Evolutionary conservation across 2,329 filamentous ascomycete genomes (phyloP).

Genomic region (Blastomyces parvus): DNA sequence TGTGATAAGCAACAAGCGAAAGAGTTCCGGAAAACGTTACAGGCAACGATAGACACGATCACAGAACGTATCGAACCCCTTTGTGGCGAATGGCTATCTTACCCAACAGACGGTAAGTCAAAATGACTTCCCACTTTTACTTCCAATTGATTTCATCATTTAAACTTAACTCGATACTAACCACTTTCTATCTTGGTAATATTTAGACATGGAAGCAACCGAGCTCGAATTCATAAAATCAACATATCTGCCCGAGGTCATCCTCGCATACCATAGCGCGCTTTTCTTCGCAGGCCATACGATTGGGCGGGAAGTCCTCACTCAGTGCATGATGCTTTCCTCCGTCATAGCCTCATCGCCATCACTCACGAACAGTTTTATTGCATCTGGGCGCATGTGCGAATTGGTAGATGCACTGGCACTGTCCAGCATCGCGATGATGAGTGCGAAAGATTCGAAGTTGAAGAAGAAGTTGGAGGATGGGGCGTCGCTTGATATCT

Average conservation of each 20-base stretch:
- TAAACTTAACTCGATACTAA: background rate
- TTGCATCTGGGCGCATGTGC: slow-evolving; percentile 57
- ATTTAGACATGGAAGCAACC: slow-evolving; percentile 45
- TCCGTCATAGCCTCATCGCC: slow-evolving; percentile 63
- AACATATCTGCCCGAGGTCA: slow-evolving; percentile 73
- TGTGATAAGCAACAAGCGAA: slow-evolving; percentile 30
- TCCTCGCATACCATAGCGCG: slow-evolving; percentile 73
- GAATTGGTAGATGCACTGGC: slow-evolving; percentile 71
- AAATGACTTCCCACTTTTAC: background rate
- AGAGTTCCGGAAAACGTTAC: slow-evolving; percentile 48
- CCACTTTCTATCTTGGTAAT: background rate
- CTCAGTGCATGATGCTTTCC: slow-evolving; percentile 81
- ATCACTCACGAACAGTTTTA: slow-evolving; percentile 56
- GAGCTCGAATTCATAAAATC: slow-evolving; percentile 59
- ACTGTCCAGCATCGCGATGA: slow-evolving; percentile 62
- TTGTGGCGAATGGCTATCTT: slow-evolving; percentile 54
- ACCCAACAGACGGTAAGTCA: slow-evolving; percentile 46
- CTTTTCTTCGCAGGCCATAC: slow-evolving; percentile 69
- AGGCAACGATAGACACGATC: slow-evolving; percentile 45
- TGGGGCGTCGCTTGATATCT: slow-evolving; percentile 22
- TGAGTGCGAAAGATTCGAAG: slow-evolving; percentile 22
- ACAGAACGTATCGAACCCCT: slow-evolving; percentile 52
- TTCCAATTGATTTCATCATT: background rate
- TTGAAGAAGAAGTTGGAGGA: slow-evolving; percentile 32
- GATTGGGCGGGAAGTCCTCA: slow-evolving; percentile 63